Conservation (phyloP, 1,139 yeast genomes). For the Pichia inconspicua region DNA sequence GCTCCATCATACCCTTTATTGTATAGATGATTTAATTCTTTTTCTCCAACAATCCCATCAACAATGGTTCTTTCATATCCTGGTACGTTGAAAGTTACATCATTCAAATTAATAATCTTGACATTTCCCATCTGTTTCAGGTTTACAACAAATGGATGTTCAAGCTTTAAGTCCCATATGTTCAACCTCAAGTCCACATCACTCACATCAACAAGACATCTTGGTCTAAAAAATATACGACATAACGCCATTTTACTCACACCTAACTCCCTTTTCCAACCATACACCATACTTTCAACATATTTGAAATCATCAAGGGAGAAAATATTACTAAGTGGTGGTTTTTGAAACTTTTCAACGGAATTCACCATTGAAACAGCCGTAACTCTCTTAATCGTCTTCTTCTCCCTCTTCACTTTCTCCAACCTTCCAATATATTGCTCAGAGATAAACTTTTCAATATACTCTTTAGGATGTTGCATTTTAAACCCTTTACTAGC, state of each 20-base stretch:
- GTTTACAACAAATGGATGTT: background rate
- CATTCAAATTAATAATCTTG: background rate
- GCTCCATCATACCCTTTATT: background rate
- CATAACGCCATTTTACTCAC: conserved; percentile 28
- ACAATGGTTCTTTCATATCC: background rate
- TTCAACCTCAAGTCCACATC: conserved; percentile 25
- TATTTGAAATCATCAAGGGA: conserved; percentile 28
- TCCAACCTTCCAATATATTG: background rate
- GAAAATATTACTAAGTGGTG: conserved; percentile 21
- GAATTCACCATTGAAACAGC: too few relatives aligned
- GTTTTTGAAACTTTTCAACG: conserved; percentile 1
- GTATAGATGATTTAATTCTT: background rate
- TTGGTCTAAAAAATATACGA: conserved; percentile 33
- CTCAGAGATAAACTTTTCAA: conserved; percentile 36
- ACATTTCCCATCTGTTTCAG: background rate
- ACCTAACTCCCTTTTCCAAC: conserved; percentile 27
- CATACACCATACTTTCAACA: conserved; percentile 26
- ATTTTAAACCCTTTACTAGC: conserved; percentile 83
- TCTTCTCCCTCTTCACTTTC: conserved; percentile 5
- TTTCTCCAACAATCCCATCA: background rate
- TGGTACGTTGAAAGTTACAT: background rate
- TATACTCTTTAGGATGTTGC: conserved; percentile 76
- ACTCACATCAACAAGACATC: conserved; percentile 35
- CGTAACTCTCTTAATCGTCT: background rate
- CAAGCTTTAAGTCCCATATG: background rate